Evolutionary conservation across 2,329 filamentous ascomycete genomes (phyloP), one percentile per base, ranked within the genome.

Genomic region (Biscogniauxia mediterranea): DNA sequence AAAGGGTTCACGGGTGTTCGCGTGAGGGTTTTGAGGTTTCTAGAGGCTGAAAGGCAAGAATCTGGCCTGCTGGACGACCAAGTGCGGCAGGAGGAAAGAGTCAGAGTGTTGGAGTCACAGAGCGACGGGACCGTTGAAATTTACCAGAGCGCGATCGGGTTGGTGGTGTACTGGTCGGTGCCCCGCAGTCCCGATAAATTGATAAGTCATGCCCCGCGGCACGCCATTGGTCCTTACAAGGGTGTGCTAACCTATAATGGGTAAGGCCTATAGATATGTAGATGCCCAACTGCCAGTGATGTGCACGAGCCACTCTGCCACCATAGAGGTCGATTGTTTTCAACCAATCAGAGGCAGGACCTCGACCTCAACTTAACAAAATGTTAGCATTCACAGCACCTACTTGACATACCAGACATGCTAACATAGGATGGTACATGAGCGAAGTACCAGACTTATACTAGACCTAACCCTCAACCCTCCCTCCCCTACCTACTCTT

Each of bases 111-210:
- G 26, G 56, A 32, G 28, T 32, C 28, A 32, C 28, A 32, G 3
- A 54, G 21, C 23, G 23, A 23, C 23, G 23, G 23, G 23, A 23
- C 23, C 23, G 23, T 56, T 23, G 54, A 54, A 60, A 57, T 32
- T 57, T 52, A 52, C 23, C 49, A 52, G 21, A 52, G 17, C 55
- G 55, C 55, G 55, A 19, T n/a, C 46, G 26, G 26, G 38, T n/a
- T 57, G 11, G 55, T 52, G 28, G 50, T 25, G 23, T 23, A 3
- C 23, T 52, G 53, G 13, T 53, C 54, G 56, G 28, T 62, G 62
- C 62, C 62, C 62, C 62, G 60, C 60, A 62, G 57, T 61, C 50
- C 13, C 26, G 59, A 56, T 57, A 56, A 61, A 56, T 52, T 42
- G 26, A 28, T 32, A 23, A 52, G 28, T 13, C n/a, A 13, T 61